Evolutionary conservation across 768 basidiomycete species (phyloP).

Genomic region (Boletus fagicola): DNA sequence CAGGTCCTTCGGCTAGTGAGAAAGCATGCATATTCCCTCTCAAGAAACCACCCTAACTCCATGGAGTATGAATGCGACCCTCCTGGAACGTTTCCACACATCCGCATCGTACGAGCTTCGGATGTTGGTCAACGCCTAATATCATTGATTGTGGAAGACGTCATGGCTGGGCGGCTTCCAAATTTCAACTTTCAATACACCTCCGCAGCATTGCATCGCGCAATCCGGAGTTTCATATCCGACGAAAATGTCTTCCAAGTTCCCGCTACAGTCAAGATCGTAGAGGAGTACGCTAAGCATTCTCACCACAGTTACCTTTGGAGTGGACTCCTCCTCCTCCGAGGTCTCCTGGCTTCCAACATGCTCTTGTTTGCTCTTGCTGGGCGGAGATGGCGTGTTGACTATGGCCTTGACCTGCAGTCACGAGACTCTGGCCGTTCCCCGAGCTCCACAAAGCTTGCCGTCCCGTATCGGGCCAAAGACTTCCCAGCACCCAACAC

Average conservation of each 20-base stretch:
- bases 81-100: not conserved
- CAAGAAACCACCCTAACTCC: not conserved
- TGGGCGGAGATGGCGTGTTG: constrained; percentile 27
- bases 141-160: not conserved
- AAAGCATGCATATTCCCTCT: not conserved
- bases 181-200: not conserved
- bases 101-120: not conserved
- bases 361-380: constrained; percentile 18
- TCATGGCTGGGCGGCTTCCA: not conserved
- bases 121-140: not conserved
- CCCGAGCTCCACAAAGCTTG: too few species aligned
- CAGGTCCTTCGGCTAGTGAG: not conserved
- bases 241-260: not conserved
- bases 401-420: constrained; percentile 10
- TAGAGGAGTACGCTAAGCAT: not conserved
- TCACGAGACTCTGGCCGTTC: too few species aligned
- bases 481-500: too few species aligned
- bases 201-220: too few species aligned
- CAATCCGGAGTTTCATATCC: too few species aligned
- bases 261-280: not conserved
- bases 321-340: constrained; percentile 16
- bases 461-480: too few species aligned
- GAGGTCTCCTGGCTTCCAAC: constrained; percentile 31
- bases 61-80: not conserved
- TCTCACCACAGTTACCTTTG: not conserved